Base-by-base conservation (phyloP, 2,329 filamentous ascomycete genomes). In the Aspergillus hiratsukae region DNA sequence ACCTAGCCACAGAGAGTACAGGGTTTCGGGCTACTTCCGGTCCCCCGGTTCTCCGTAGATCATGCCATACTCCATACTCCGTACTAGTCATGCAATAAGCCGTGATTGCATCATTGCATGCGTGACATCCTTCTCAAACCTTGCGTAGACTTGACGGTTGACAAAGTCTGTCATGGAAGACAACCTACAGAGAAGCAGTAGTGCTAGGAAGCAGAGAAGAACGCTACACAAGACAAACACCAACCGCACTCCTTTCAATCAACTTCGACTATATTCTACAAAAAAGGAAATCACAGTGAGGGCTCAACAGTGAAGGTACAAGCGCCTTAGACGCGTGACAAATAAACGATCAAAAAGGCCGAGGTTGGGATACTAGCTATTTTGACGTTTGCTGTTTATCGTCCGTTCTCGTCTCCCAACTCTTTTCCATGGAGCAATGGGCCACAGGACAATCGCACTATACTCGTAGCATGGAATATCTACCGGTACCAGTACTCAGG, bases 401-500 rank as follows among this genome's bases (percentile, higher is more conserved):
- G 21, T 46, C 11, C 11, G 11, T 23, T 25, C 43, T 46, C 25
- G 14, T 27, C 43, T 25, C 43, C 14, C 17, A 7, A 37, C 6
- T 37, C 31, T 17, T 17, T 37, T 25, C 23, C 23, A 7, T 46
- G 43, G 21, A 25, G 23, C 8, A 46, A 25, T 14, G 41, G 51
- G 46, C n/a, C 21, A 59, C 56, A 53, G 41, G 41, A 58, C 56
- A 57, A 50, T 55, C 53, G 55, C 55, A 51, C 53, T 52, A 57
- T 59, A 60, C 54, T 60, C 51, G 55, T 59, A 55, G 54, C 43
- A 59, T 61, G 60, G 51, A 55, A 46, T 52, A 69, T 75, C 72
- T 75, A 79, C 73, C 72, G 71, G 72, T 93, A 96, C 82, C 87
- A 86, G 84, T 97, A 99, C 75, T 97, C 87, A 60, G 92, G 91